Base-by-base conservation (phyloP, 2,329 filamentous ascomycete species). In the Apiospora phragmitis region DNA sequence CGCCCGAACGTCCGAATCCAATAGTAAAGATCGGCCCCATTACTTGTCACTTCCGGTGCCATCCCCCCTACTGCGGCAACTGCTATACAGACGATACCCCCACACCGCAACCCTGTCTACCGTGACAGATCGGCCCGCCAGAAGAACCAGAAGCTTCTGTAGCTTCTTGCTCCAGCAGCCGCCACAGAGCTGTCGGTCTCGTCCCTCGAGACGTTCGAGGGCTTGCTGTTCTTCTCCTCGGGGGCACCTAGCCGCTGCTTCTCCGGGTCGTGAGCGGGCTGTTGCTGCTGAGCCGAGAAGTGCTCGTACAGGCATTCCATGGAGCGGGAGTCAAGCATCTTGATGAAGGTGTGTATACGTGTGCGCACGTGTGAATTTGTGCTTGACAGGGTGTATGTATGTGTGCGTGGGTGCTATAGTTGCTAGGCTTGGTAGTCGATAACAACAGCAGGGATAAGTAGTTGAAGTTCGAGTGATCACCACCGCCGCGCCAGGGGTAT, bases 141-240 rank as follows among this genome's bases (percentile, higher is more conserved):
- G 32, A 62, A 62, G 55, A n/a, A 38, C 55, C 55, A 62, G 32
- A 62, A 62, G 55, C 55, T 62, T n/a, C 55, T 38, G 21, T 62
- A 5, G 32, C 55, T 62, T 62, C 55, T 62, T 21, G 55, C 18
- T n/a, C n/a, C n/a, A n/a, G 32, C 29, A 35, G 24, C 26, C 1
- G 26, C 45, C 24, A 26, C 55, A n/a, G 55, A 32, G 9, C 32
- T 62, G 4, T 5, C 18, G 55, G 55, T 14, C 55, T 62, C 55
- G 38, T 11, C 55, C 6, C 49, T 32, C 32, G 29, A 11, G 8
- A n/a, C 9, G 6, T n/a, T 35, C 18, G 55, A n/a, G 32, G 32
- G 55, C 55, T 62, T 38, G 55, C 18, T 55, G 49, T 32, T 32
- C 26, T 29, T 62, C 32, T 62, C 18, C 55, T n/a, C 32, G 5